A percentile compares a stretch with the other conserved stretches of the same genome.
phyloP scores from a whole-genome alignment of 495 filamentous ascomycete species.

The Neurospora tetrasperma region DNA sequence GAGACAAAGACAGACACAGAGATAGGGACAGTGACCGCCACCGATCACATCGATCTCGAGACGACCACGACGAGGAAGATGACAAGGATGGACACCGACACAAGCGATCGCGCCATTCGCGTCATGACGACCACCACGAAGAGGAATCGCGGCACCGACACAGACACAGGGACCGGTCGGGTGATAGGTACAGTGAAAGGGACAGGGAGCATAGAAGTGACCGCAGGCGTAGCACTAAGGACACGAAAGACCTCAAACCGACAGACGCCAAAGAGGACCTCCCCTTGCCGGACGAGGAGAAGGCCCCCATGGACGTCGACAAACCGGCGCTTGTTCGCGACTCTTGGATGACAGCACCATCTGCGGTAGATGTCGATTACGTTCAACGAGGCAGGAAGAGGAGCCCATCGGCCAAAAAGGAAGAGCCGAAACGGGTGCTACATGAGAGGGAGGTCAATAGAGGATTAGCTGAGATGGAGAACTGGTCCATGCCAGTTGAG shows the following conservation, averaged over 20 bases:
- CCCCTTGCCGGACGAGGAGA: conserved; percentile 36
- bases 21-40: conserved; percentile 14
- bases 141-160: conserved; percentile 28
- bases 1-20: conserved; percentile 28
- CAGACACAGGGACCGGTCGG: conserved; percentile 12
- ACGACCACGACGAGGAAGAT: conserved; percentile 23
- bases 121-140: conserved; percentile 18
- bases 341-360: conserved; percentile 90
- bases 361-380: conserved; percentile 73
- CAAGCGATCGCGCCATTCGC: conserved; percentile 39
- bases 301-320: conserved; percentile 15
- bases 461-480: conserved; percentile 47
- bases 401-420: conserved; percentile 40
- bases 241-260: conserved; percentile 26
- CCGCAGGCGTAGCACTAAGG: conserved; percentile 9
- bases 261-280: conserved; percentile 39
- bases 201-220: conserved; percentile 12
- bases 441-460: conserved; percentile 73
- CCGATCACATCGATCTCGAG: conserved; percentile 29
- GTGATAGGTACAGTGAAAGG: conserved; percentile 10
- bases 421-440: conserved; percentile 64
- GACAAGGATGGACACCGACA: conserved; percentile 30
- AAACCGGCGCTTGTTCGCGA: conserved; percentile 43
- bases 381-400: conserved; percentile 53
- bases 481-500: conserved; percentile 9